A percentile compares a stretch with the other conserved stretches of the same genome.
Evolutionary conservation across 2,329 filamentous ascomycete species (phyloP).

Genomic region (Dothistroma pini): DNA sequence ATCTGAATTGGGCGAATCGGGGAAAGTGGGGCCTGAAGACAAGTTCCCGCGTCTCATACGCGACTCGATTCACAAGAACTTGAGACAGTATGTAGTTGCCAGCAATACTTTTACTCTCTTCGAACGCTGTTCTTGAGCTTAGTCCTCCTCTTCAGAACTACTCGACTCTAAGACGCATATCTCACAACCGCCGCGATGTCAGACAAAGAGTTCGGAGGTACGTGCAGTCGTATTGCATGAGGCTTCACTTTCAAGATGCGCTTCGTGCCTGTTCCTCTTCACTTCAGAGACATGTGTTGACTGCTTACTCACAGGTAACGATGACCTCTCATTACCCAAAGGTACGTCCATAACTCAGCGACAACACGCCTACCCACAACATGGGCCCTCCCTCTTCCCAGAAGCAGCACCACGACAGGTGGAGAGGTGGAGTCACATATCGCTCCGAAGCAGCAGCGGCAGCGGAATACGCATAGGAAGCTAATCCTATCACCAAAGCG

Average conservation of each 20-base stretch:
- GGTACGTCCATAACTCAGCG: conserved; percentile 34
- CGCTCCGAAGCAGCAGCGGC: not conserved
- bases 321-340: conserved; percentile 60
- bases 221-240: conserved; percentile 18
- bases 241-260: not conserved
- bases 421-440: not conserved
- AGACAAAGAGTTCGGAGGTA: conserved; percentile 53
- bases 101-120: not conserved
- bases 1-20: not conserved
- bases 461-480: not conserved
- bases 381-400: not conserved
- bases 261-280: not conserved
- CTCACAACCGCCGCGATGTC: conserved; percentile 39
- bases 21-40: not conserved
- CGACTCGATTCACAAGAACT: not conserved
- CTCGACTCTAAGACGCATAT: not conserved
- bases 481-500: conserved; percentile 42
- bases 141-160: not conserved
- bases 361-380: not conserved
- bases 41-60: not conserved
- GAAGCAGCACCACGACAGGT: not conserved
- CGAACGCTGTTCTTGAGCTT: not conserved
- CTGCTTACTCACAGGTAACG: conserved; percentile 42
- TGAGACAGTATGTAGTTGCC: not conserved
- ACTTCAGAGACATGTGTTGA: too few relatives aligned